Evolutionary conservation across 768 basidiomycete genomes (phyloP).

Genomic region (Clathrus columnatus): DNA sequence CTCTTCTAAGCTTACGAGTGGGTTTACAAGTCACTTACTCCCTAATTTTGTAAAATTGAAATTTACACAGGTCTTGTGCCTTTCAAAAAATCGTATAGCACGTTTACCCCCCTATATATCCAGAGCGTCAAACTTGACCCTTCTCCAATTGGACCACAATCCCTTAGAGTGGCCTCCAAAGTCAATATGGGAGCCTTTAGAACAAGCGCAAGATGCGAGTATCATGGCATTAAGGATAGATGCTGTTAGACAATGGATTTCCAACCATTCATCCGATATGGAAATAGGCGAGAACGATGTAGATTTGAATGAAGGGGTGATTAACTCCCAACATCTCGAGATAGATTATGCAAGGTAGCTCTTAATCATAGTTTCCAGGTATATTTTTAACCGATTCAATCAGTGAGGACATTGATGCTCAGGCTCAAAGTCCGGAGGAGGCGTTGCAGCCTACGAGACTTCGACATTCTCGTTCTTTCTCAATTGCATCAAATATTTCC

Average conservation of each 20-base stretch:
- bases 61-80: slow-evolving; percentile 61
- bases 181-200: slow-evolving; percentile 37
- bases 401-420: not conserved
- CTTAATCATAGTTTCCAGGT: too few relatives aligned
- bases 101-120: slow-evolving; percentile 71
- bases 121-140: slow-evolving; percentile 60
- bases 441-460: not conserved
- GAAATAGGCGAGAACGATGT: not conserved
- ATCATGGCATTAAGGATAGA: slow-evolving; percentile 66
- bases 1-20: slow-evolving; percentile 68
- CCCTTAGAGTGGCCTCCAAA: slow-evolving; percentile 90
- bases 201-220: slow-evolving; percentile 36
- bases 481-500: slow-evolving; percentile 50
- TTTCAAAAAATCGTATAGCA: slow-evolving; percentile 78
- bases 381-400: too few relatives aligned
- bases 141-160: slow-evolving; percentile 85
- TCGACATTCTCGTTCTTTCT: slow-evolving; percentile 49
- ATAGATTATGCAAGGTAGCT: not conserved
- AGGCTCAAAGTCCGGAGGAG: not conserved
- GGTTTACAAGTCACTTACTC: slow-evolving; percentile 14
- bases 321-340: not conserved
- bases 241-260: slow-evolving; percentile 67
- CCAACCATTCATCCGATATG: slow-evolving; percentile 22
- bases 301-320: not conserved
- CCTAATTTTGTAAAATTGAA: not conserved